These are phyloP conservation scores for Cutaneotrichosporon cavernicola DNA, from an alignment of 1,284 basidiomycete species.

Conservation along the genomic window DNA sequence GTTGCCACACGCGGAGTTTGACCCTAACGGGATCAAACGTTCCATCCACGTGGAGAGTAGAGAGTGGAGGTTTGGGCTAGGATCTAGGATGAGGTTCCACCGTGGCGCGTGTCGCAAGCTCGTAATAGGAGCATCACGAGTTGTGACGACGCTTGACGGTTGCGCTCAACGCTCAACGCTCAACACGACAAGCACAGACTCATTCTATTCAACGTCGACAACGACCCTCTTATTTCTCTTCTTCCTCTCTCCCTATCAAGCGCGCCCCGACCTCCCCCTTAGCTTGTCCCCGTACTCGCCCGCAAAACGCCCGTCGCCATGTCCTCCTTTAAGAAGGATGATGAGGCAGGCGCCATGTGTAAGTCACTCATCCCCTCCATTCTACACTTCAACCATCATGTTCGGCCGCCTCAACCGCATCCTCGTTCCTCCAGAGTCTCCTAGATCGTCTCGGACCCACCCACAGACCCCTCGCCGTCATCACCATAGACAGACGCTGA, in stretches of 20 bases:
- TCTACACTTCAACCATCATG: background rate
- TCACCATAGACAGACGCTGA: conserved; percentile 7
- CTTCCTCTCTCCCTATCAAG: background rate
- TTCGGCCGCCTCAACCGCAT: conserved; percentile 4
- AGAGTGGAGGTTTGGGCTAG: background rate
- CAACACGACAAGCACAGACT: background rate
- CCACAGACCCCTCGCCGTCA: background rate
- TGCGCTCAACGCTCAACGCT: background rate
- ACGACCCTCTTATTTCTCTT: background rate
- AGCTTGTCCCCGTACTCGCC: background rate
- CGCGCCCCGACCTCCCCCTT: background rate
- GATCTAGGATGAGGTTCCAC: background rate
- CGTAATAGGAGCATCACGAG: background rate
- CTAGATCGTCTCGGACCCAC: background rate
- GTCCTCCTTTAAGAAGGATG: conserved; percentile 80
- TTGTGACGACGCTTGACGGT: background rate
- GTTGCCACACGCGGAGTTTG: conserved; percentile 15
- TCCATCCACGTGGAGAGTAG: background rate
- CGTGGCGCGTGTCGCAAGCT: conserved; percentile 6
- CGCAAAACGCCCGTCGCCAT: conserved; percentile 35
- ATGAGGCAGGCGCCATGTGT: conserved; percentile 67
- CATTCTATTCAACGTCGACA: background rate
- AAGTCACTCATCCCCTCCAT: background rate
- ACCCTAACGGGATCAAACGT: conserved; percentile 5
- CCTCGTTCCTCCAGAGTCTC: background rate